phyloP scores from a whole-genome alignment of 2,329 filamentous ascomycete genomes.

The Fusarium chlamydosporum region DNA sequence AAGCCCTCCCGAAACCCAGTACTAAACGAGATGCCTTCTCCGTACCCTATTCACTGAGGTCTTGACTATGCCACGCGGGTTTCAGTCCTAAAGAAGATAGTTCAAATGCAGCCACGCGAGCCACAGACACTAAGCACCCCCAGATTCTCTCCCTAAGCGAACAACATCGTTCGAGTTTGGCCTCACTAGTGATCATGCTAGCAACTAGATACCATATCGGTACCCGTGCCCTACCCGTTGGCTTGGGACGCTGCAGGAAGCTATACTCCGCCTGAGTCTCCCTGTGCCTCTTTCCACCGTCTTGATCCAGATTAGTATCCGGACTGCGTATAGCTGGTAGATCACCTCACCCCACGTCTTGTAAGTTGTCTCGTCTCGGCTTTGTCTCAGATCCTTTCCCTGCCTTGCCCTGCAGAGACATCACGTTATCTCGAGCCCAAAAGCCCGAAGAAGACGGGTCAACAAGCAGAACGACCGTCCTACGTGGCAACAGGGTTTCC shows the following conservation, averaged over 20 bases:
- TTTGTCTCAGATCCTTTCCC: constrained; percentile 27
- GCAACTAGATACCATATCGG: constrained; percentile 1
- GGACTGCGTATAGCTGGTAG: background rate
- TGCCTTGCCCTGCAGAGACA: constrained; percentile 31
- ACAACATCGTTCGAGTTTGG: constrained; percentile 5
- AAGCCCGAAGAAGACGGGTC: background rate
- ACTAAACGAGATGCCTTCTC: constrained; percentile 34
- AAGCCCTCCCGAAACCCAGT: constrained; percentile 23
- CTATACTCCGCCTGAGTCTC: constrained; percentile 18
- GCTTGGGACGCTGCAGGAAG: constrained; percentile 35
- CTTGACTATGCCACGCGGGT: constrained; percentile 39
- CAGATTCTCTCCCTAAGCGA: constrained; percentile 6
- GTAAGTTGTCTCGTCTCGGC: constrained; percentile 21
- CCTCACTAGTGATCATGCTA: background rate
- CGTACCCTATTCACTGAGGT: constrained; percentile 9
- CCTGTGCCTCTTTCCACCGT: constrained; percentile 1
- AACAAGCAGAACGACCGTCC: constrained; percentile 1
- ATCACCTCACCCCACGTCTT: constrained; percentile 1
- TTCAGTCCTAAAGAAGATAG: constrained; percentile 33
- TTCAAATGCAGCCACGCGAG: constrained; percentile 34
- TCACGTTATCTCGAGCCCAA: constrained; percentile 8
- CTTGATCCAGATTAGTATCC: background rate
- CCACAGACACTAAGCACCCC: constrained; percentile 24
- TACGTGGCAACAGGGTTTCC: constrained; percentile 26
- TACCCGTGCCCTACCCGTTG: constrained; percentile 15